phyloP scores from a whole-genome alignment of 2,329 filamentous ascomycete species.

The Pyricularia sp. region DNA sequence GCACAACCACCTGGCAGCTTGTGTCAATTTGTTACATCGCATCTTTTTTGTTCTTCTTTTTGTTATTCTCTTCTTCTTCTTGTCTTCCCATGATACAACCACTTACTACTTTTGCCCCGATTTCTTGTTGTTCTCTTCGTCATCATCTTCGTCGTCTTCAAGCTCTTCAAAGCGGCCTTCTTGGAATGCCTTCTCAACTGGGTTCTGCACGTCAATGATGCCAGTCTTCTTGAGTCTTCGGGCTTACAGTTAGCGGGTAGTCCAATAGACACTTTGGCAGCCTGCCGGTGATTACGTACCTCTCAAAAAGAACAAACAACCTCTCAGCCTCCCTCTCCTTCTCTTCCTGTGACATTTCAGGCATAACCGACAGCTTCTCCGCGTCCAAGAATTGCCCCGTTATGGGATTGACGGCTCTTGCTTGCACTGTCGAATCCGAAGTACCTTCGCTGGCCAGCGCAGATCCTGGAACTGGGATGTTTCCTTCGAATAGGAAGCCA shows the following conservation, averaged over 20 bases:
- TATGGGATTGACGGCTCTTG: slow-evolving; percentile 64
- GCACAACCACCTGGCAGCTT: no score
- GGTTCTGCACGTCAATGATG: slow-evolving; percentile 69
- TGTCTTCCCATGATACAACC: background rate
- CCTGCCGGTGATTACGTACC: slow-evolving; percentile 33
- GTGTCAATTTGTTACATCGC: no score
- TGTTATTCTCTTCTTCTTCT: no score
- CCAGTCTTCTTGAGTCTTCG: slow-evolving; percentile 60
- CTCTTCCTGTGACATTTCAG: slow-evolving; percentile 82
- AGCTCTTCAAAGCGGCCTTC: slow-evolving; percentile 66
- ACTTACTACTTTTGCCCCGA: background rate
- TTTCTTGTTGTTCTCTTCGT: slow-evolving; percentile 17
- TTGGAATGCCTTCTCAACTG: slow-evolving; percentile 58
- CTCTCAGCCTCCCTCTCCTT: slow-evolving; percentile 87
- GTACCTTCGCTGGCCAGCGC: slow-evolving; percentile 11
- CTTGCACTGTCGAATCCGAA: slow-evolving; percentile 2
- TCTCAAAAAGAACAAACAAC: slow-evolving; percentile 84
- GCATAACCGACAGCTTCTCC: slow-evolving; percentile 48
- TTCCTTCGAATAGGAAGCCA: slow-evolving; percentile 78
- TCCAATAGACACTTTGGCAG: background rate
- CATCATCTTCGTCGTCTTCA: slow-evolving; percentile 46
- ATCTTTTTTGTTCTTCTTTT: no score
- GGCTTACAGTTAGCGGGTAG: slow-evolving; percentile 6
- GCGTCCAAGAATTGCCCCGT: slow-evolving; percentile 73
- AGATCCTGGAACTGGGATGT: slow-evolving; percentile 64